Evolutionary conservation across 805 yeast species (phyloP).

Genomic region (Phaffomyces thermotolerans): DNA sequence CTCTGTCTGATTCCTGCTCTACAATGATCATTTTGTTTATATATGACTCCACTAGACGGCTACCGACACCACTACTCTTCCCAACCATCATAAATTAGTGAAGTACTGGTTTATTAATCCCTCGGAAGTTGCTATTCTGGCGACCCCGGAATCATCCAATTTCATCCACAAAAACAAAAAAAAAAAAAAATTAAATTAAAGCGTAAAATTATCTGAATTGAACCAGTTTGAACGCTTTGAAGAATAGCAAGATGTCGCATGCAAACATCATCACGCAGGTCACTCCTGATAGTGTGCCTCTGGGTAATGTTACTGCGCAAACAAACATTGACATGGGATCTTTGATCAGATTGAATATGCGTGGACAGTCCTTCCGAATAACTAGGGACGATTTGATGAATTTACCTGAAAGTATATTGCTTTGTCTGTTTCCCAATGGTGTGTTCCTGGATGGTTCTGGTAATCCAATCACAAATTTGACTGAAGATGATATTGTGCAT

Average conservation of each 20-base stretch:
- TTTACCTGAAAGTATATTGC: slow-evolving; percentile 80
- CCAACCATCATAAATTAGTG: too few species aligned
- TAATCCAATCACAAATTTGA: slow-evolving; percentile 66
- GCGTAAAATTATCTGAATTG: not conserved
- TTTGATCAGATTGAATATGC: slow-evolving; percentile 66
- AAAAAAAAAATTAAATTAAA: not conserved
- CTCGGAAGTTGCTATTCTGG: too few species aligned
- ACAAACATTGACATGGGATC: slow-evolving; percentile 43
- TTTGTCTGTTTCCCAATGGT: slow-evolving; percentile 87
- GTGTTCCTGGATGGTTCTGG: slow-evolving; percentile 75
- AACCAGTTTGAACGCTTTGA: not conserved
- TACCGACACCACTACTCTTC: too few species aligned
- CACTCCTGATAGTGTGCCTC: slow-evolving; percentile 30
- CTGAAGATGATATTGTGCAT: slow-evolving; percentile 72
- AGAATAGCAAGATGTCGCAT: slow-evolving; percentile 18
- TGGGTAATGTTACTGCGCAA: slow-evolving; percentile 8
- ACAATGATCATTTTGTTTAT: not conserved
- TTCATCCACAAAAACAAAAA: not conserved
- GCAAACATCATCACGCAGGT: slow-evolving; percentile 65
- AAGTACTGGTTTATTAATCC: too few species aligned
- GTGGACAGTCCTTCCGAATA: slow-evolving; percentile 68
- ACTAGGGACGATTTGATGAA: slow-evolving; percentile 87
- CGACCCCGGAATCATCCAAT: too few species aligned
- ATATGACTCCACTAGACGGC: too few species aligned
- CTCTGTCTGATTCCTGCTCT: not conserved